A percentile compares a stretch with the other conserved stretches of the same genome.
These are phyloP conservation scores for Lavandula angustifolia DNA, from an alignment of 257 asterid genomes.

Conservation along the genomic window DNA sequence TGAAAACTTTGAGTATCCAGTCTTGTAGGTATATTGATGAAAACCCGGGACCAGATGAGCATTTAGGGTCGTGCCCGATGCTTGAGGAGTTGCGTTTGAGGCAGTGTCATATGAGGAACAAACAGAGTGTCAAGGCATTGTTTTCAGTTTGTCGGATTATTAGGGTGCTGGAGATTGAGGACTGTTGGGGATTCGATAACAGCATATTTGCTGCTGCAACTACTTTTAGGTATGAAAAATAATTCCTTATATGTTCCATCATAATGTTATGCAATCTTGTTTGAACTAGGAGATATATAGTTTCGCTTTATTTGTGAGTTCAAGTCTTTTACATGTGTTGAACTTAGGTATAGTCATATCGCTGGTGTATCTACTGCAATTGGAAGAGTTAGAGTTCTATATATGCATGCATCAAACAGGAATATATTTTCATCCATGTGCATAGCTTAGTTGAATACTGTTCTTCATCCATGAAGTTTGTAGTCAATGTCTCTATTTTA, in stretches of 20 bases:
- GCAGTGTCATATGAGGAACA: constrained; percentile 61
- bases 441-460: background rate
- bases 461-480: background rate
- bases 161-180: constrained; percentile 56
- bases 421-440: background rate
- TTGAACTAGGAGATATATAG: background rate
- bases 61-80: constrained; percentile 66
- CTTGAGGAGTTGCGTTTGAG: constrained; percentile 78
- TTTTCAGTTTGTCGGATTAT: constrained; percentile 61
- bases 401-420: background rate
- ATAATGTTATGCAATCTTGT: constrained; percentile 15
- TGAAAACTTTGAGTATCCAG: constrained; percentile 69
- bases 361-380: background rate
- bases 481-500: background rate
- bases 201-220: constrained; percentile 52
- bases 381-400: background rate
- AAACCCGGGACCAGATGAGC: constrained; percentile 73
- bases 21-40: constrained; percentile 63
- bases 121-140: constrained; percentile 57
- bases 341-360: background rate
- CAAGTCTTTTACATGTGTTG: background rate
- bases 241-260: background rate
- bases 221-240: constrained; percentile 53
- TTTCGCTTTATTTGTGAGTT: constrained; percentile 9
- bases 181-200: constrained; percentile 89